Percentiles rank a stretch among this genome's conserved stretches.
Conservation (phyloP, 2,329 filamentous ascomycete species). For the Emergomyces orientalis region DNA sequence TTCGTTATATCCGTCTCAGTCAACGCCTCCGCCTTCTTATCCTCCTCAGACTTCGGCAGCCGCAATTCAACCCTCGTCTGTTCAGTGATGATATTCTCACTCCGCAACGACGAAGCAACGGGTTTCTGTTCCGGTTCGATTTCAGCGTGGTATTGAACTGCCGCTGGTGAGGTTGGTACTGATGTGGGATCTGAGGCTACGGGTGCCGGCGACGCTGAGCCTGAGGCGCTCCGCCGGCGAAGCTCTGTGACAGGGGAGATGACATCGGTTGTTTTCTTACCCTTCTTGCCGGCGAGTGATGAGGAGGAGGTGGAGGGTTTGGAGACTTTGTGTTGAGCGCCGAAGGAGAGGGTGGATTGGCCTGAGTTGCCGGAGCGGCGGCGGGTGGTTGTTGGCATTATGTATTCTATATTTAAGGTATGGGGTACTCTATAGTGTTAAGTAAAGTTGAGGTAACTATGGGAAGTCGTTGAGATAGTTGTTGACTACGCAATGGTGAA, state of each 20-base stretch:
- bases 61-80: slow-evolving; percentile 40
- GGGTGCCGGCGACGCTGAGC: slow-evolving; percentile 5
- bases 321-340: slow-evolving; percentile 48
- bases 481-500: too few relatives aligned
- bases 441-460: neutral
- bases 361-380: slow-evolving; percentile 30
- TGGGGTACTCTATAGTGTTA: too few relatives aligned
- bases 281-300: slow-evolving; percentile 20
- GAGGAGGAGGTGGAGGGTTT: slow-evolving; percentile 39
- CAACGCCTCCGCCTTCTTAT: slow-evolving; percentile 50
- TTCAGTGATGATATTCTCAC: slow-evolving; percentile 33
- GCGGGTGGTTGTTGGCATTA: slow-evolving; percentile 38
- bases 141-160: neutral
- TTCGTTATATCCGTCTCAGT: slow-evolving; percentile 58
- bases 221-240: neutral
- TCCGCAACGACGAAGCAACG: slow-evolving; percentile 21
- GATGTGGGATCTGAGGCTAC: slow-evolving; percentile 1
- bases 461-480: neutral
- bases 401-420: neutral
- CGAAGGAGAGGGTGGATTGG: slow-evolving; percentile 56
- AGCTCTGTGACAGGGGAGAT: neutral
- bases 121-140: slow-evolving; percentile 13
- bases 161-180: neutral
- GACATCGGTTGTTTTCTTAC: slow-evolving; percentile 9
- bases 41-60: slow-evolving; percentile 28